A percentile compares a stretch with the other conserved stretches of the same genome.
Evolutionary conservation across 176 grass and related monocot genomes (phyloP).

Genomic region (Bothriochloa decipiens): DNA sequence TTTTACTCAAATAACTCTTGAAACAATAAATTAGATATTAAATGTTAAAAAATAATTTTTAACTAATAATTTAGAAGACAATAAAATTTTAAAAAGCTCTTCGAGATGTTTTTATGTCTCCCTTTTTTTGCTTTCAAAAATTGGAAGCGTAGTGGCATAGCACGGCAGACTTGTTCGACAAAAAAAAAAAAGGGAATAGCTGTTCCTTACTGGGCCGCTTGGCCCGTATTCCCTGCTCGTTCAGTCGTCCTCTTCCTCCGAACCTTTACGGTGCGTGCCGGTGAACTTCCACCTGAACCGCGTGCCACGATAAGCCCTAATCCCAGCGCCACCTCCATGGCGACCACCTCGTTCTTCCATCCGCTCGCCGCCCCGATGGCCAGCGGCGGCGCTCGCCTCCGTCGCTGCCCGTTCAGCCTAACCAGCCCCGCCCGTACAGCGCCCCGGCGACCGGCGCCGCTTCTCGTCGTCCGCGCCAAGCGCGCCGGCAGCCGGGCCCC

Average conservation of each 20-base stretch:
- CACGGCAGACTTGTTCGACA: too few relatives aligned
- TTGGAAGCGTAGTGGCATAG: too few relatives aligned
- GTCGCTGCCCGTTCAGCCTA: slow-evolving; percentile 18
- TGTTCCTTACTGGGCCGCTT: neutral
- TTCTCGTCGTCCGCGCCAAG: slow-evolving; percentile 55
- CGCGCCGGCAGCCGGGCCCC: slow-evolving; percentile 26
- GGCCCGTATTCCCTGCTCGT: neutral
- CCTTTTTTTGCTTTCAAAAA: too few relatives aligned
- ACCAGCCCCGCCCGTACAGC: neutral
- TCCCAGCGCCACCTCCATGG: slow-evolving; percentile 48
- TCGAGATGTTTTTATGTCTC: too few relatives aligned
- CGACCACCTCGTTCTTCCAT: slow-evolving; percentile 50
- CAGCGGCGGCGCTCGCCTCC: neutral
- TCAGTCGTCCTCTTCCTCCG: neutral
- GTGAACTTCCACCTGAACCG: slow-evolving; percentile 38
- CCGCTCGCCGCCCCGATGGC: slow-evolving; percentile 43
- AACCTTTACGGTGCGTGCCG: neutral
- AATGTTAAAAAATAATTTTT: too few relatives aligned
- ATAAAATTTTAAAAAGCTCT: too few relatives aligned
- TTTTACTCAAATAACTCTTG: too few relatives aligned
- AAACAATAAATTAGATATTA: too few relatives aligned
- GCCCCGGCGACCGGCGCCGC: slow-evolving; percentile 33
- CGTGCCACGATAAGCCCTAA: slow-evolving; percentile 78
- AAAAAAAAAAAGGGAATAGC: too few relatives aligned
- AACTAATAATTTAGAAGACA: too few relatives aligned